Evolutionary conservation across 208 protist genomes (phyloP).

Genomic region (Kentomonas sorsogonicus): DNA sequence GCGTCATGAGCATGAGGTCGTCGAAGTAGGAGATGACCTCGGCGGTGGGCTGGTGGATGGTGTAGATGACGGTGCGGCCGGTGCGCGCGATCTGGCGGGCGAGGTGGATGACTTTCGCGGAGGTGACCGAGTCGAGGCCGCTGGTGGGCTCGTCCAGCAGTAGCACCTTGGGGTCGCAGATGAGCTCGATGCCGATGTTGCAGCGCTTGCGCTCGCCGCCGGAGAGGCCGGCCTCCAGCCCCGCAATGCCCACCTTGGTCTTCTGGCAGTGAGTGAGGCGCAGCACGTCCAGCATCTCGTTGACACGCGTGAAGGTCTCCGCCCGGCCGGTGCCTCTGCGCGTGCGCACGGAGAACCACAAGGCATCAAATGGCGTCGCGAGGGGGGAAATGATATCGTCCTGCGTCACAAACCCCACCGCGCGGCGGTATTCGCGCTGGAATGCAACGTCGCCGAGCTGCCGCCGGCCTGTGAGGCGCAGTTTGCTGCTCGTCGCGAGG

Average conservation of each 20-base stretch:
- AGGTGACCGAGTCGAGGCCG: too few relatives aligned
- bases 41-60: too few relatives aligned
- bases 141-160: too few relatives aligned
- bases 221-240: conserved; percentile 65
- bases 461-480: conserved; percentile 38
- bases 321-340: conserved; percentile 30
- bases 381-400: conserved; percentile 73
- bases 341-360: conserved; percentile 77
- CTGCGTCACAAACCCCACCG: conserved; percentile 75
- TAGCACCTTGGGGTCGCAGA: too few relatives aligned
- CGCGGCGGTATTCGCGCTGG: conserved; percentile 48
- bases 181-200: conserved; percentile 84
- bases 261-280: conserved; percentile 52
- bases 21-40: too few relatives aligned
- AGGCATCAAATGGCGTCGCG: conserved; percentile 54
- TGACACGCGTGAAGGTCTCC: conserved; percentile 49
- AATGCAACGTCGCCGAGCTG: conserved; percentile 67
- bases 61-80: too few relatives aligned
- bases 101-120: too few relatives aligned
- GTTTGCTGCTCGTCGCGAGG: conserved; percentile 27
- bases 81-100: too few relatives aligned
- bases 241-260: conserved; percentile 72
- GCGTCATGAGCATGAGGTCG: too few relatives aligned
- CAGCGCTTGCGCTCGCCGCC: conserved; percentile 87
- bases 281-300: conserved; percentile 63